These are phyloP conservation scores for Malus sieversii DNA, from an alignment of 306 rosid genomes.

Conservation along the genomic window DNA sequence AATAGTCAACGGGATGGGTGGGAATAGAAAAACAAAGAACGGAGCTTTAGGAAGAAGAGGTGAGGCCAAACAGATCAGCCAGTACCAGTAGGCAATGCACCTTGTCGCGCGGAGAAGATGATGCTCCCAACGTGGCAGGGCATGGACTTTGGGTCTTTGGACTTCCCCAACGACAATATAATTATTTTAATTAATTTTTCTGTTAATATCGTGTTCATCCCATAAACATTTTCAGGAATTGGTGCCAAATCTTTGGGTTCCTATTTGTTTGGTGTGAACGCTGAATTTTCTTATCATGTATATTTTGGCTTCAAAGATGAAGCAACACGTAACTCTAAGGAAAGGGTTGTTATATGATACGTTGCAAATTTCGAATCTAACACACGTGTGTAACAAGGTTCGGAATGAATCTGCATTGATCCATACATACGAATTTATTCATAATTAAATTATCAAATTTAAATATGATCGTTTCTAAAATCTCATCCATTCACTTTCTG, in stretches of 20 bases:
- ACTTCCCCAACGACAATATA: background rate
- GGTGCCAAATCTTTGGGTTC: background rate
- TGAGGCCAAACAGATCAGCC: background rate
- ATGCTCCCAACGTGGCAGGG: background rate
- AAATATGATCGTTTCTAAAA: background rate
- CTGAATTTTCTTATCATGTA: background rate
- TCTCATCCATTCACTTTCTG: no score
- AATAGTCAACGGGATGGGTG: background rate
- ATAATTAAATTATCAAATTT: no score
- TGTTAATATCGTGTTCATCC: no score
- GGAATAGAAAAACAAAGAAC: background rate
- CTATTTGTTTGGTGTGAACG: background rate
- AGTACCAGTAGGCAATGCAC: background rate
- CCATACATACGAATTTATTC: no score
- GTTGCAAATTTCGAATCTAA: background rate
- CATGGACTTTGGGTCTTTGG: background rate
- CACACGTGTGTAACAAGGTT: no score
- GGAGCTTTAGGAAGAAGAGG: background rate
- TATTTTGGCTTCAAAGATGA: background rate
- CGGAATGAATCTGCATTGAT: no score
- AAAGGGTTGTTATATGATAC: no score
- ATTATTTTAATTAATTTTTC: no score
- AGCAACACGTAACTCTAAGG: background rate
- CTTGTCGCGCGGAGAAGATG: conserved; percentile 1
- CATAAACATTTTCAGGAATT: no score